These are phyloP conservation scores for Alloteropsis semialata DNA, from an alignment of 176 grass and related monocot genomes.

Conservation along the genomic window DNA sequence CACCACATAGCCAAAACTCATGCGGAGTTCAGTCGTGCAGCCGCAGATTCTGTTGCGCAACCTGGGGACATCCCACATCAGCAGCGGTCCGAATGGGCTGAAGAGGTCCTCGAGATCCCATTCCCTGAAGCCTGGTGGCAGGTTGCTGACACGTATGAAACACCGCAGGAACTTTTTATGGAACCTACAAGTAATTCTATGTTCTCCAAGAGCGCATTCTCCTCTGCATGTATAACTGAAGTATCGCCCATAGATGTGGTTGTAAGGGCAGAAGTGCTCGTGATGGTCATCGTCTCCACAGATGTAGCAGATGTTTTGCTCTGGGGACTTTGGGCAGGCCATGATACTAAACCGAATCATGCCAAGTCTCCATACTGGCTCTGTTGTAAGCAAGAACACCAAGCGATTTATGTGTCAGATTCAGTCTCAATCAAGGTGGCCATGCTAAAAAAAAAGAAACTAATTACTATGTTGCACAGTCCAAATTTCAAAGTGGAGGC, in stretches of 20 bases:
- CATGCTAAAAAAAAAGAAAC: not conserved
- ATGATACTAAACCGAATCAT: not conserved
- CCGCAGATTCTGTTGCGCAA: not conserved
- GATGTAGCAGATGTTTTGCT: constrained; percentile 1
- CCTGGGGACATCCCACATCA: not conserved
- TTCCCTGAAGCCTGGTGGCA: too few relatives aligned
- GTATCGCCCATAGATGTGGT: constrained; percentile 1
- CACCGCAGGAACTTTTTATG: too few relatives aligned
- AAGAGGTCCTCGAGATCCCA: too few relatives aligned
- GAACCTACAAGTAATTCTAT: too few relatives aligned
- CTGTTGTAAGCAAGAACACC: constrained; percentile 3
- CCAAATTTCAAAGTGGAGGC: not conserved
- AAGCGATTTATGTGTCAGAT: not conserved
- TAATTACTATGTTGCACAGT: not conserved
- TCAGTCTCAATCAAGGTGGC: not conserved
- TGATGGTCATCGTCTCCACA: not conserved
- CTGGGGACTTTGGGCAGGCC: not conserved
- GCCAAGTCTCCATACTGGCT: not conserved
- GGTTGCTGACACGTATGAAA: too few relatives aligned
- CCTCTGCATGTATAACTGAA: too few relatives aligned
- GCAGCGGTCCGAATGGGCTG: too few relatives aligned
- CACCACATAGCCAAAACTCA: not conserved
- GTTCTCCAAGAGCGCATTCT: too few relatives aligned
- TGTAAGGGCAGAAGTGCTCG: constrained; percentile 22
- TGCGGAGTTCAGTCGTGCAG: not conserved